phyloP scores from a whole-genome alignment of 169 alveolate genomes.

The Plasmodium sp. region DNA sequence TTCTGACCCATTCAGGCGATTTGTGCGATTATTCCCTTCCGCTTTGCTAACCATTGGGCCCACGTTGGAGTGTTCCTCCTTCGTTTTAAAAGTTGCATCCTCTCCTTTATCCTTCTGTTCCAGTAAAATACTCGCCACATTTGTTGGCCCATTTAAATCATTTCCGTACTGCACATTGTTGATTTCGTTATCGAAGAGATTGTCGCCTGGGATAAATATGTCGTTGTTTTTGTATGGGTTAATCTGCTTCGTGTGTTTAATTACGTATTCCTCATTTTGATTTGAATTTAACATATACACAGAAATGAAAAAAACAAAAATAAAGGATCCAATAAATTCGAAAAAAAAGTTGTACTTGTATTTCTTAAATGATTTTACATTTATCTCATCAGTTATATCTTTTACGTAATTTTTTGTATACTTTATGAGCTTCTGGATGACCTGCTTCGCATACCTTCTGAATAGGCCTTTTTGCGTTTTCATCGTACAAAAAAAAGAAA shows the following conservation, averaged over 20 bases:
- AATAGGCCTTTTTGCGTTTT: conserved; percentile 31
- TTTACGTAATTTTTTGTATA: conserved; percentile 30
- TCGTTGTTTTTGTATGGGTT: conserved; percentile 48
- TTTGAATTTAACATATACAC: conserved; percentile 57
- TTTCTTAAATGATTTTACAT: conserved; percentile 68
- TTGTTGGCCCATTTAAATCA: not conserved
- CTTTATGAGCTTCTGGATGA: not conserved
- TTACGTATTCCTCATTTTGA: conserved; percentile 58
- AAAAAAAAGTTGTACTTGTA: conserved; percentile 62
- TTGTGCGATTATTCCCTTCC: not conserved
- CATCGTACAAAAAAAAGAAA: conserved; percentile 19
- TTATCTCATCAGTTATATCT: conserved; percentile 44
- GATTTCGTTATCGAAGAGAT: conserved; percentile 32
- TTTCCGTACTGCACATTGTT: conserved; percentile 5
- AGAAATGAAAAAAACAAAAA: conserved; percentile 63
- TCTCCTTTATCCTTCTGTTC: not conserved
- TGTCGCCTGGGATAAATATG: conserved; percentile 24
- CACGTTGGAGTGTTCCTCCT: not conserved
- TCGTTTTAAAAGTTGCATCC: not conserved
- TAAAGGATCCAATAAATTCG: conserved; percentile 69
- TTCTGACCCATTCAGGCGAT: not conserved
- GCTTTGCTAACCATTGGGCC: not conserved
- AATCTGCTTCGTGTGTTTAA: conserved; percentile 41
- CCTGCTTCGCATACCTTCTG: conserved; percentile 16
- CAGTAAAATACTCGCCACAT: conserved; percentile 3